Evolutionary conservation across 192 early-diverging fungal genomes (phyloP).

Genomic region (Entomortierella parvispora): DNA sequence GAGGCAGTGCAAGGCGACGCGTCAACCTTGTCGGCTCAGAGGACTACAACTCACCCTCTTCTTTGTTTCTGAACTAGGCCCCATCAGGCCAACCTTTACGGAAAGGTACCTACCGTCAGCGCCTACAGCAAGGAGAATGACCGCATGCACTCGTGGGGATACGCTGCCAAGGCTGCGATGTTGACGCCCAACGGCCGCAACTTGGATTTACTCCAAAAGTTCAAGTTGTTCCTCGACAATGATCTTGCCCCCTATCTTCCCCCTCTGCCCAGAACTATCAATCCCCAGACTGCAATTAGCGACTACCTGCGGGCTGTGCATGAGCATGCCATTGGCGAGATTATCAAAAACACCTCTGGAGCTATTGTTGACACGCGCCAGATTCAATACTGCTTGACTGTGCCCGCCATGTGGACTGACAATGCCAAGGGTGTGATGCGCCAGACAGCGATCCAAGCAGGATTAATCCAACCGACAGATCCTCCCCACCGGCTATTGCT

Average conservation of each 20-base stretch:
- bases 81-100: constrained; percentile 52
- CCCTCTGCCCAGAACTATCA: constrained; percentile 52
- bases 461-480: constrained; percentile 54
- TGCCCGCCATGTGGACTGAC: constrained; percentile 66
- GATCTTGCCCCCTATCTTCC: constrained; percentile 57
- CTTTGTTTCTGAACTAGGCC: neutral
- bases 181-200: constrained; percentile 47
- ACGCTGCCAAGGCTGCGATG: constrained; percentile 56
- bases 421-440: constrained; percentile 64
- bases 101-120: constrained; percentile 60
- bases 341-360: constrained; percentile 55
- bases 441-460: constrained; percentile 61
- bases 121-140: constrained; percentile 56
- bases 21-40: too few relatives aligned
- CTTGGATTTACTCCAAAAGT: constrained; percentile 56
- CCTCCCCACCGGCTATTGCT: constrained; percentile 58
- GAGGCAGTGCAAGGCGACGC: too few relatives aligned
- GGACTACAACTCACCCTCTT: too few relatives aligned
- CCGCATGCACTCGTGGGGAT: constrained; percentile 57
- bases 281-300: constrained; percentile 59
- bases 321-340: constrained; percentile 52
- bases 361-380: constrained; percentile 49
- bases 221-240: constrained; percentile 60
- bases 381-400: constrained; percentile 59
- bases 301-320: constrained; percentile 60